Evolutionary conservation across 805 yeast species (phyloP), one percentile per base, ranked within the genome.

Genomic region (Schwanniomyces sp.): DNA sequence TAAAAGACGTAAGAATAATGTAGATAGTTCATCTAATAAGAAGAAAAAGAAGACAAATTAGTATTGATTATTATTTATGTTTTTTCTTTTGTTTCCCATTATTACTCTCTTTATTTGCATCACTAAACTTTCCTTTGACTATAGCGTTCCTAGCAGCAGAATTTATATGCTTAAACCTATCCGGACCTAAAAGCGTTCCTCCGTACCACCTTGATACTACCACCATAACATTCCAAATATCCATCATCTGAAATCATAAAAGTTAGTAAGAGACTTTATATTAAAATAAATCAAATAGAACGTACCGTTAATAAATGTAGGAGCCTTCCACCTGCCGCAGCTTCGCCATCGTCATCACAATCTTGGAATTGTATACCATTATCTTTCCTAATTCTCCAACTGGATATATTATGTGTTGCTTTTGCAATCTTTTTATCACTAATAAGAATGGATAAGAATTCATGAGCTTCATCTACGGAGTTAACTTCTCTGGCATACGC

Each of bases 301-400:
- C 79, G 43, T 53, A 82, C 79, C 32, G 88, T 81, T 53, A 91
- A 67, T 41, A 91, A 66, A 69, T 90, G 96, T 43, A 91, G 66
- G 75, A 91, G 70, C 48, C 97, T 72, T 5, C 91, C 82, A 8
- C 99, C 99, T 0, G 98, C 96, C 0, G 98, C 98, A 0, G 95
- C 78, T 61, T 94, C 99, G 2, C 99, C 99, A 61, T 92, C 99
- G 63, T 94, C 98, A 60, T 94, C 97, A 56, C 88, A 91, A 57
- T 94, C 97, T 57, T 88, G 94, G 41, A 75, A 78, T 32, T 78
- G 74, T 0, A 82, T 78, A 0, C 84, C 88, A 16, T 74, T 72
- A 1, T 60, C 68, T n/a, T 76, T 63, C 47, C 75, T 74, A 3
- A 94, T 85, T 52, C 98, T 72, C 86, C 92, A 91, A 0, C 96